These are phyloP conservation scores for Alternaria solani DNA, from an alignment of 2,329 filamentous ascomycete genomes.

Conservation along the genomic window DNA sequence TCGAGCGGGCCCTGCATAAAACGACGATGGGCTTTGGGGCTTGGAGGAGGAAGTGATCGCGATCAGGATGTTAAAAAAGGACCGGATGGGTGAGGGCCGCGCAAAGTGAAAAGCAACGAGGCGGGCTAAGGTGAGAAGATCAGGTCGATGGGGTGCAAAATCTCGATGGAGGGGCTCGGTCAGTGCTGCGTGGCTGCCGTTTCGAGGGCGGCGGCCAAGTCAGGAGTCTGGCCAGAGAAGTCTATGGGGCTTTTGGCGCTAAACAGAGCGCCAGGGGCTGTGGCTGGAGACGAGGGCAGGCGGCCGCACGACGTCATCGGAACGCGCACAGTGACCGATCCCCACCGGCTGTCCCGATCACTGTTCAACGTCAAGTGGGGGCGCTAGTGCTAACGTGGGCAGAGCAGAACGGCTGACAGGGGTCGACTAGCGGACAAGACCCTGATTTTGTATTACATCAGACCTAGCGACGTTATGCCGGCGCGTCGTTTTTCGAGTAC, in stretches of 20 bases:
- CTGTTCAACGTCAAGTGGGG: constrained; percentile 6
- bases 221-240: constrained; percentile 18
- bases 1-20: constrained; percentile 17
- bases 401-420: constrained; percentile 13
- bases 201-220: constrained; percentile 22
- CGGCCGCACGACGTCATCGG: constrained; percentile 26
- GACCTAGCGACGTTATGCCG: constrained; percentile 27
- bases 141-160: constrained; percentile 22
- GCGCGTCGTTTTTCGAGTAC: constrained; percentile 19
- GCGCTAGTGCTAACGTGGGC: constrained; percentile 4
- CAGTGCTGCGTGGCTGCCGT: constrained; percentile 21
- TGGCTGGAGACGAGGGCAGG: constrained; percentile 16
- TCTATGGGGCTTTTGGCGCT: constrained; percentile 7
- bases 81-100: constrained; percentile 7
- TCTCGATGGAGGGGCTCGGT: constrained; percentile 21
- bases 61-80: constrained; percentile 9
- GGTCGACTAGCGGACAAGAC: constrained; percentile 20
- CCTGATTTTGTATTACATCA: constrained; percentile 38
- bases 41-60: neutral
- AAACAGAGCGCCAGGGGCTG: constrained; percentile 23
- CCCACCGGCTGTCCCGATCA: constrained; percentile 27
- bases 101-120: constrained; percentile 13
- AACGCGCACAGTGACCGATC: constrained; percentile 16
- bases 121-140: constrained; percentile 12
- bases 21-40: neutral